Conservation (phyloP, 495 filamentous ascomycete genomes). For the Cercophora scortea region DNA sequence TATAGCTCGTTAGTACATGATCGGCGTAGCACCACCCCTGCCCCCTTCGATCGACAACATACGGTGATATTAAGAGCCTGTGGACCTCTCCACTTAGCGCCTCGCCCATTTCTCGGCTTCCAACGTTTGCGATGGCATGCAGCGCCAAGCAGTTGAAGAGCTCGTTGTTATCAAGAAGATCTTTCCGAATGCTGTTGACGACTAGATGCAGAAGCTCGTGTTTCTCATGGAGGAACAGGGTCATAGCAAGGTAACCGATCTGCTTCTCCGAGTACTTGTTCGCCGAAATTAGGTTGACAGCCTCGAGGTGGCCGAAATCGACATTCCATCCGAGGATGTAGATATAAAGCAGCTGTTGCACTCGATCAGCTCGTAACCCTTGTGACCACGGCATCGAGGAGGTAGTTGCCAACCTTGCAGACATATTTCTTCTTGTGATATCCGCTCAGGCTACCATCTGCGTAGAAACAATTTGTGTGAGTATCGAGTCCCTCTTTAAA, state of each 20-base stretch:
- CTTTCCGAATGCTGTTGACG: slow-evolving; percentile 97
- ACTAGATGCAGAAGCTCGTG: slow-evolving; percentile 95
- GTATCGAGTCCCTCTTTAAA: too few species aligned
- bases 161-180: slow-evolving; percentile 89
- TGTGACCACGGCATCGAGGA: background rate
- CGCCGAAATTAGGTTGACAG: slow-evolving; percentile 93
- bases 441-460: slow-evolving; percentile 80
- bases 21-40: too few species aligned
- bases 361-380: background rate
- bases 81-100: slow-evolving; percentile 91
- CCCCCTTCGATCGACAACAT: slow-evolving; percentile 27
- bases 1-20: slow-evolving; percentile 2
- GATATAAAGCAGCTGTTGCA: slow-evolving; percentile 78
- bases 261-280: slow-evolving; percentile 99
- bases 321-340: slow-evolving; percentile 99
- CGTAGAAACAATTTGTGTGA: slow-evolving; percentile 13
- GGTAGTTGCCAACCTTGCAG: slow-evolving; percentile 62
- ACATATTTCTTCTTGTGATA: slow-evolving; percentile 99
- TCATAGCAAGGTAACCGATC: slow-evolving; percentile 97
- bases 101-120: slow-evolving; percentile 94
- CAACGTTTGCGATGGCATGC: slow-evolving; percentile 97
- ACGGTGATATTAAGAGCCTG: slow-evolving; percentile 91
- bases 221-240: slow-evolving; percentile 91
- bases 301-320: slow-evolving; percentile 97
- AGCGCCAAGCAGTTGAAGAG: slow-evolving; percentile 96